Evolutionary conservation across 2,329 filamentous ascomycete genomes (phyloP).

Genomic region (Colletotrichum endophyticum): DNA sequence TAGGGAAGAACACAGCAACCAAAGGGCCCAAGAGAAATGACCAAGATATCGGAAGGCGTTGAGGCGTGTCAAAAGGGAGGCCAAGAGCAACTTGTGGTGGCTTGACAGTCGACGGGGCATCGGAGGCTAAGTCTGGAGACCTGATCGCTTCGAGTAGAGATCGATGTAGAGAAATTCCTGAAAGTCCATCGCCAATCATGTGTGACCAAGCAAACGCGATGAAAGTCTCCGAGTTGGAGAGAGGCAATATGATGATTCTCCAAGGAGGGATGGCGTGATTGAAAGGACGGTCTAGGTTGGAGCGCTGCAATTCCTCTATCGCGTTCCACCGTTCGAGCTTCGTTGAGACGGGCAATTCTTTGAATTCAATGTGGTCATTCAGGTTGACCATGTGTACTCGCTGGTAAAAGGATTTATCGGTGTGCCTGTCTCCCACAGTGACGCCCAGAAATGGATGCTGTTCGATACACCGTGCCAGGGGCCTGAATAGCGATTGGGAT

Average conservation of each 20-base stretch:
- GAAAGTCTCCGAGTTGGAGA: conserved; percentile 29
- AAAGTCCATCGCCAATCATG: conserved; percentile 45
- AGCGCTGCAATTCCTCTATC: conserved; percentile 29
- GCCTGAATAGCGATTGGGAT: conserved; percentile 29
- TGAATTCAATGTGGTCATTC: conserved; percentile 40
- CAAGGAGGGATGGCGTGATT: conserved; percentile 39
- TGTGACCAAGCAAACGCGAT: conserved; percentile 49
- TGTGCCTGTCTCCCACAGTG: conserved; percentile 36
- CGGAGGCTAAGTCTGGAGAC: not conserved
- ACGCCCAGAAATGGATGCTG: conserved; percentile 41
- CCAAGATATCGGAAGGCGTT: conserved; percentile 47
- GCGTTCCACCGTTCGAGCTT: not conserved
- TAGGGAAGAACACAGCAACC: conserved; percentile 39
- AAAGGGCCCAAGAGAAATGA: conserved; percentile 44
- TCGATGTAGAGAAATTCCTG: conserved; percentile 45
- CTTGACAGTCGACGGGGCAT: not conserved
- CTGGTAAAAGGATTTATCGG: conserved; percentile 39
- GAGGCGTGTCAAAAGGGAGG: conserved; percentile 40
- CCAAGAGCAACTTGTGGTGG: conserved; percentile 27
- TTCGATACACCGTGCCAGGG: conserved; percentile 40
- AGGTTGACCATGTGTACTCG: conserved; percentile 36
- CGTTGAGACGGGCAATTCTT: not conserved
- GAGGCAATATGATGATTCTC: conserved; percentile 41
- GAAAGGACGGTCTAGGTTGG: conserved; percentile 38
- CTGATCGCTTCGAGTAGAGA: conserved; percentile 36